Base-by-base conservation (phyloP, 2,329 filamentous ascomycete species). In the Alternaria sp. region DNA sequence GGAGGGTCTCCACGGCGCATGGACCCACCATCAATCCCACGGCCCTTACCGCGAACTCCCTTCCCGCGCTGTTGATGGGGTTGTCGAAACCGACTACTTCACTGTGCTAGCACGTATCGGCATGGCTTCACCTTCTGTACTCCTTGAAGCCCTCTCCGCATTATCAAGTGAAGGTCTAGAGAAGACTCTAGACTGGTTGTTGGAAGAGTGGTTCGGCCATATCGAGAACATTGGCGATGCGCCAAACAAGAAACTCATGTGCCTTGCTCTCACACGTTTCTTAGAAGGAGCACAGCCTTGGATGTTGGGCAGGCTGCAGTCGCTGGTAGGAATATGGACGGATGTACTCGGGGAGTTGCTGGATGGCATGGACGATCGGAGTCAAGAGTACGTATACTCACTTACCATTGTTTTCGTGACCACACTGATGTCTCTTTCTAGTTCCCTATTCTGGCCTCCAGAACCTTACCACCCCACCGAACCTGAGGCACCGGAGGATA, bases 51-150 rank as follows among this genome's bases (percentile, higher is more conserved):
- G 73, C 15, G 76, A 92, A 73, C 87, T 87, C 25, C 91, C 87
- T 69, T 84, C 88, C 20, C 87, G 89, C 44, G 87, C 88, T 28
- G 87, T 97, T 33, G 90, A 91, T 71, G 88, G 89, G 12, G 86
- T 94, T 11, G 90, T 92, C 1, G 89, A 97, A 75, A 92, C 92
- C 0, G 92, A 97, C 75, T 97, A 97, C 78, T 91, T 97, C 74
- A 87, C 89, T 5, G 89, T 98, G 3, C 85, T 99, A 3, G 90
- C 93, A 2, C 90, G 94, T 2, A 86, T 98, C 15, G 88, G 90
- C 0, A 82, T 97, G 3, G 89, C 90, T 1, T 91, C 91, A 41
- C 92, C 94, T 1, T 80, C 81, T 3, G 83, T 92, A 2, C 91
- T 97, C 69, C 82, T 90, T 12, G 82, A 84, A 49, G 85, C 84